These are phyloP conservation scores for Phellinidium pouzarii DNA, from an alignment of 1,284 basidiomycete species.

Conservation along the genomic window DNA sequence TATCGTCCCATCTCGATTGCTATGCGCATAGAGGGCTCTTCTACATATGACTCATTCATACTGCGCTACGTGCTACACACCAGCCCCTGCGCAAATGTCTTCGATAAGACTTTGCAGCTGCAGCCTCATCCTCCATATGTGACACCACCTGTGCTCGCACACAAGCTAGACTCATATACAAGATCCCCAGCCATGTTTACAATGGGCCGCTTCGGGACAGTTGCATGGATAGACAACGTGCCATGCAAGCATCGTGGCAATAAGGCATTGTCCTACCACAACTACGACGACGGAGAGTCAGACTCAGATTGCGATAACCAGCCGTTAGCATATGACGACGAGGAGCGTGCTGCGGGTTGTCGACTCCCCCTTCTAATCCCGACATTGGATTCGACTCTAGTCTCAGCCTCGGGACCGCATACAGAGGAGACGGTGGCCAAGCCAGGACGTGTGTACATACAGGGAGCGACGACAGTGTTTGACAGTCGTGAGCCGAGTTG, in stretches of 20 bases:
- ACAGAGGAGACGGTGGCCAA: background rate
- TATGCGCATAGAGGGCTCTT: constrained; percentile 51
- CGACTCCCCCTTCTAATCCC: constrained; percentile 1
- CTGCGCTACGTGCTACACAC: constrained; percentile 46
- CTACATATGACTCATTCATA: constrained; percentile 63
- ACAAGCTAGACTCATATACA: too few species aligned
- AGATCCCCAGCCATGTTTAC: constrained; percentile 54
- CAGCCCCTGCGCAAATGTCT: background rate
- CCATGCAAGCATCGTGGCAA: constrained; percentile 29
- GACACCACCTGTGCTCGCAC: constrained; percentile 32
- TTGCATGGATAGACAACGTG: constrained; percentile 58
- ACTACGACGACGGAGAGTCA: constrained; percentile 23
- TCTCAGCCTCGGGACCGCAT: background rate
- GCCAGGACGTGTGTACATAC: background rate
- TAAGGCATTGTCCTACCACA: too few species aligned
- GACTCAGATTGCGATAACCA: constrained; percentile 33
- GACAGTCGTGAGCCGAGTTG: constrained; percentile 34
- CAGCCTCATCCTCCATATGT: constrained; percentile 35
- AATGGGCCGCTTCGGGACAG: constrained; percentile 53
- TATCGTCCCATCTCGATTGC: constrained; percentile 43
- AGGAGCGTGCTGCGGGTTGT: constrained; percentile 13
- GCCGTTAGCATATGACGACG: constrained; percentile 20
- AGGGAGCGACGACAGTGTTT: constrained; percentile 38
- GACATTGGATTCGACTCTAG: background rate
- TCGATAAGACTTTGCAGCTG: constrained; percentile 27